Conservation (phyloP, 129 eudicot genomes). For the Chrysanthemum seticuspe region DNA sequence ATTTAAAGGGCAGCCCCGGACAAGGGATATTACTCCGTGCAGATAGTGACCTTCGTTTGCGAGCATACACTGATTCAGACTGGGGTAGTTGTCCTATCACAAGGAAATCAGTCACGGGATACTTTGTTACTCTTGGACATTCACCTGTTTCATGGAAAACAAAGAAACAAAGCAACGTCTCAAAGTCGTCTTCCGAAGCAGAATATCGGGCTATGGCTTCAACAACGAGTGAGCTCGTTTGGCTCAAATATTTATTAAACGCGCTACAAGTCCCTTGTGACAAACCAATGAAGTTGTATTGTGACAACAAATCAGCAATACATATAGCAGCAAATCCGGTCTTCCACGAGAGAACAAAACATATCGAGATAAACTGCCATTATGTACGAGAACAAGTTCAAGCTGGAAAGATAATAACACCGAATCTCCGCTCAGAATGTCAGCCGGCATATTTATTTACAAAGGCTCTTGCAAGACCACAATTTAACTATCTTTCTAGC, state of each 20-base stretch:
- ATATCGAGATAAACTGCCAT: background rate
- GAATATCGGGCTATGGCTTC: background rate
- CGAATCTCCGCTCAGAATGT: background rate
- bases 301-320: background rate
- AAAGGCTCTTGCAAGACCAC: background rate
- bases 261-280: background rate
- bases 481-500: background rate
- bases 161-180: background rate
- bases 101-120: background rate
- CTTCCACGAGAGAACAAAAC: background rate
- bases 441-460: background rate
- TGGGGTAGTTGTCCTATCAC: background rate
- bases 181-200: background rate
- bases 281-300: background rate
- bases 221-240: background rate
- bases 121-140: background rate
- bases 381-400: background rate
- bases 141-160: background rate
- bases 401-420: background rate
- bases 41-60: background rate
- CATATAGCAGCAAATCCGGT: background rate
- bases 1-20: background rate
- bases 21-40: background rate
- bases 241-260: background rate
- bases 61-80: background rate